Evolutionary conservation across 1,284 basidiomycete genomes (phyloP).

Genomic region (Coniferiporia weirii): DNA sequence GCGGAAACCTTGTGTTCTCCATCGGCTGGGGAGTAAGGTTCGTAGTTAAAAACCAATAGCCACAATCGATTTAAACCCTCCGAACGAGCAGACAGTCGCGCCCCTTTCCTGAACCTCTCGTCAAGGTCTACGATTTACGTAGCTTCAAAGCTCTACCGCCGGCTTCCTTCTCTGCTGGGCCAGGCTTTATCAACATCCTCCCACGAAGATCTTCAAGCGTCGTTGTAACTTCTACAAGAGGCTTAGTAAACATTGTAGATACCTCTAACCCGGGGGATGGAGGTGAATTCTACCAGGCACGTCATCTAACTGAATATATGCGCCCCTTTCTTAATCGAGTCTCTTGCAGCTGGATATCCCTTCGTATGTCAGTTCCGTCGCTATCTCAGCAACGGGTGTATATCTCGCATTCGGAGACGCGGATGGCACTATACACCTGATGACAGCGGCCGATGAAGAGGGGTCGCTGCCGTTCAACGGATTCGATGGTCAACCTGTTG

Average conservation of each 20-base stretch:
- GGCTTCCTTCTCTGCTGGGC: conserved; percentile 84
- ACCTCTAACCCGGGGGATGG: conserved; percentile 62
- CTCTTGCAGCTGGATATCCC: conserved; percentile 52
- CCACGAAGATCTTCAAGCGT: conserved; percentile 78
- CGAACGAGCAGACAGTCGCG: conserved; percentile 66
- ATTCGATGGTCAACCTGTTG: conserved; percentile 77
- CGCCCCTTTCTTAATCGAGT: conserved; percentile 11
- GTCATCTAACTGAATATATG: conserved; percentile 9
- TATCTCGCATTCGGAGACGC: conserved; percentile 93
- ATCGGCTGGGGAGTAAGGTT: conserved; percentile 86
- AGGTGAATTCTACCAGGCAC: conserved; percentile 75
- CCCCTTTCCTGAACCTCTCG: conserved; percentile 85
- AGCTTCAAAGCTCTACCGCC: conserved; percentile 77
- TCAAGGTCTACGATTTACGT: conserved; percentile 90
- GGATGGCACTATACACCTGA: conserved; percentile 80
- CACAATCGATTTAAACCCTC: conserved; percentile 9
- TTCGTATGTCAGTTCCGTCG: conserved; percentile 77
- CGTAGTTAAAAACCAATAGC: conserved; percentile 16
- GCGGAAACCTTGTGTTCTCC: conserved; percentile 76
- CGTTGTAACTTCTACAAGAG: conserved; percentile 78
- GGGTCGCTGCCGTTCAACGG: conserved; percentile 77
- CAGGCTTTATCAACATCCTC: conserved; percentile 81
- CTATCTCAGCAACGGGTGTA: conserved; percentile 82
- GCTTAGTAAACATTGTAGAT: conserved; percentile 89
- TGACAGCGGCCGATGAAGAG: conserved; percentile 71